Evolutionary conservation across 148 eudicot species (phyloP).

Genomic region (Mesembryanthemum crystallinum): DNA sequence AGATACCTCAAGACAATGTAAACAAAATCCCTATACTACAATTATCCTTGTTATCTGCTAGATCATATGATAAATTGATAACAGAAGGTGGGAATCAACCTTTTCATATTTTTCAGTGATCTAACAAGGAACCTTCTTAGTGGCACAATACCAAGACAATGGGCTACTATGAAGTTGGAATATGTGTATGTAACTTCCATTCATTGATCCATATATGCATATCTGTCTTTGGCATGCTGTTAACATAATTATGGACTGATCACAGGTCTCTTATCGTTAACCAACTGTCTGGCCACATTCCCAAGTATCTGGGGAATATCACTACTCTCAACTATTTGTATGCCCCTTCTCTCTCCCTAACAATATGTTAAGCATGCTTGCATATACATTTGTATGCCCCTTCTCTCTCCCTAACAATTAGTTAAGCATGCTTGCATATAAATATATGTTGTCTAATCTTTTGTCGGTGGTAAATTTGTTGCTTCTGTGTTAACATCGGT

Average conservation of each 20-base stretch:
- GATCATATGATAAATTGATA: background rate
- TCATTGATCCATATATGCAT: background rate
- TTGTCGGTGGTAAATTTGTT: background rate
- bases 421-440: background rate
- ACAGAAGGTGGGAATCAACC: conserved; percentile 18
- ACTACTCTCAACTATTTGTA: conserved; percentile 32
- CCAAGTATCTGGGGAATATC: conserved; percentile 32
- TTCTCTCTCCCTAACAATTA: background rate
- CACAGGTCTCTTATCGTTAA: conserved; percentile 33
- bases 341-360: background rate
- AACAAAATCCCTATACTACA: conserved; percentile 10
- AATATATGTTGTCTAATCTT: background rate
- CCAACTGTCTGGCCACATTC: conserved; percentile 35
- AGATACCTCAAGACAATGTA: conserved; percentile 31
- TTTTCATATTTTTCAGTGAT: conserved; percentile 26
- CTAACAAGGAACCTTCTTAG: conserved; percentile 38
- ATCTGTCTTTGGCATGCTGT: background rate
- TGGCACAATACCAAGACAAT: conserved; percentile 40
- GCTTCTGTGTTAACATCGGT: background rate
- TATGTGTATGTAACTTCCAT: conserved; percentile 28
- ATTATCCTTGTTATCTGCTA: background rate
- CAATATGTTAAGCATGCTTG: background rate
- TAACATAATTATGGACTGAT: background rate
- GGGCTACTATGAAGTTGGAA: conserved; percentile 34
- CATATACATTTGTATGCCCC: conserved; percentile 32